phyloP scores from a whole-genome alignment of 2,329 filamentous ascomycete species.

The Pseudocercospora vitis region DNA sequence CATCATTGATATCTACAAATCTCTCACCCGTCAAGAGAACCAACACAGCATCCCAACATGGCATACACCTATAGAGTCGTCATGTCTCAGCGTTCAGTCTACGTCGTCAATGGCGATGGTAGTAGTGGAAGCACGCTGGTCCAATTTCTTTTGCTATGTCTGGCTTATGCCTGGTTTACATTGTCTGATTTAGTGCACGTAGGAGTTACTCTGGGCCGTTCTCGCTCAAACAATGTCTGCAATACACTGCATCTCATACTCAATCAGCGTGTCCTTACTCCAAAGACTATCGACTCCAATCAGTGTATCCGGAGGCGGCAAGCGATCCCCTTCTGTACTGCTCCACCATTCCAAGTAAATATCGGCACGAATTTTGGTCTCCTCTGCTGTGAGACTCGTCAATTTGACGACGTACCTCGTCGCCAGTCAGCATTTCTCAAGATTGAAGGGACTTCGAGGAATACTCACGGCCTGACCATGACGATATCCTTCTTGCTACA shows the following conservation, averaged over 20 bases:
- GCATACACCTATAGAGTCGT: too few relatives aligned
- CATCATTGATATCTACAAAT: too few relatives aligned
- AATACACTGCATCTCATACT: slow-evolving; percentile 20
- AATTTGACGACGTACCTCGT: slow-evolving; percentile 26
- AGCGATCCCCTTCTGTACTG: slow-evolving; percentile 16
- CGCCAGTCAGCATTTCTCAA: background rate
- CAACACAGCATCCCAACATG: too few relatives aligned
- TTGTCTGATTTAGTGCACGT: too few relatives aligned
- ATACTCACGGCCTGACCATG: slow-evolving; percentile 20
- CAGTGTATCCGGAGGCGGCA: slow-evolving; percentile 22
- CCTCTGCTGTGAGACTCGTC: slow-evolving; percentile 10
- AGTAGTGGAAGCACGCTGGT: too few relatives aligned
- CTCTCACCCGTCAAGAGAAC: too few relatives aligned
- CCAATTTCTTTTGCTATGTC: too few relatives aligned
- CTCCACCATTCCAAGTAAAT: slow-evolving; percentile 24
- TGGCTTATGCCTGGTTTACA: too few relatives aligned
- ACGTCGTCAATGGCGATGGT: background rate
- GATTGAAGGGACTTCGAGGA: too few relatives aligned
- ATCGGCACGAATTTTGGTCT: slow-evolving; percentile 13
- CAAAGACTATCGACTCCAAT: slow-evolving; percentile 25
- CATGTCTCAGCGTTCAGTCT: background rate
- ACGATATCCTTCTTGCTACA: slow-evolving; percentile 24
- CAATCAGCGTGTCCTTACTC: slow-evolving; percentile 22
- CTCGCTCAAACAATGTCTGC: slow-evolving; percentile 11
- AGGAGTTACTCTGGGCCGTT: too few relatives aligned